Conservation (phyloP, 2,329 filamentous ascomycete species). For the Sporothrix globosa region DNA sequence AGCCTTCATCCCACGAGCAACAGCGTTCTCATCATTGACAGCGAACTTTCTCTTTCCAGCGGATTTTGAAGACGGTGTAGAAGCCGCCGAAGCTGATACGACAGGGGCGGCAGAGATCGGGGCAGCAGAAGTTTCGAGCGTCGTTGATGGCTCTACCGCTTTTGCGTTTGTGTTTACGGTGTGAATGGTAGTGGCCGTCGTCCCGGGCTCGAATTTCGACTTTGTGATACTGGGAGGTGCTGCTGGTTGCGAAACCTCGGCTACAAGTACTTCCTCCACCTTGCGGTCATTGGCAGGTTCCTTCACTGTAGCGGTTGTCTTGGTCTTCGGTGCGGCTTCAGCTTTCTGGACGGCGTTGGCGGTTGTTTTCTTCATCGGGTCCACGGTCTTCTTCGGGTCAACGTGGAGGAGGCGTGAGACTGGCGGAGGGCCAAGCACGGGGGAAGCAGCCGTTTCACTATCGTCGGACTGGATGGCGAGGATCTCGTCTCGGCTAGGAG, state of each 20-base stretch:
- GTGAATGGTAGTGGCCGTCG: neutral
- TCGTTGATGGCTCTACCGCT: neutral
- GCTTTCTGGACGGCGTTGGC: neutral
- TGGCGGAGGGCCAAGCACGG: slow-evolving; percentile 68
- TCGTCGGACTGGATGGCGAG: slow-evolving; percentile 59
- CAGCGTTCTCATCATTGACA: slow-evolving; percentile 58
- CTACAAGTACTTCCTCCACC: neutral
- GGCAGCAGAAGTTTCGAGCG: neutral
- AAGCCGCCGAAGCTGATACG: neutral
- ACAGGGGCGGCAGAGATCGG: neutral
- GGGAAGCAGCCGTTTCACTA: slow-evolving; percentile 60
- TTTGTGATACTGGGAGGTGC: neutral
- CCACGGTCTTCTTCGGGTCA: slow-evolving; percentile 16
- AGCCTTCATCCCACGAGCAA: slow-evolving; percentile 41
- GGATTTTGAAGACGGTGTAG: slow-evolving; percentile 44
- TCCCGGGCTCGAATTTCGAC: slow-evolving; percentile 6
- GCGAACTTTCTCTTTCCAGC: slow-evolving; percentile 63
- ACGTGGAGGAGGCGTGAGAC: slow-evolving; percentile 53
- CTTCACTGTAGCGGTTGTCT: neutral
- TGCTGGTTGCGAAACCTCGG: neutral
- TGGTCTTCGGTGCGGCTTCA: neutral
- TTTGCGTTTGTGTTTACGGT: neutral
- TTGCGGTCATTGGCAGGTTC: neutral
- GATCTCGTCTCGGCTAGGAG: slow-evolving; percentile 62
- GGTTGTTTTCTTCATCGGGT: slow-evolving; percentile 44